phyloP scores from a whole-genome alignment of 2,329 filamentous ascomycete genomes.

The Elsinoe arachidis region DNA sequence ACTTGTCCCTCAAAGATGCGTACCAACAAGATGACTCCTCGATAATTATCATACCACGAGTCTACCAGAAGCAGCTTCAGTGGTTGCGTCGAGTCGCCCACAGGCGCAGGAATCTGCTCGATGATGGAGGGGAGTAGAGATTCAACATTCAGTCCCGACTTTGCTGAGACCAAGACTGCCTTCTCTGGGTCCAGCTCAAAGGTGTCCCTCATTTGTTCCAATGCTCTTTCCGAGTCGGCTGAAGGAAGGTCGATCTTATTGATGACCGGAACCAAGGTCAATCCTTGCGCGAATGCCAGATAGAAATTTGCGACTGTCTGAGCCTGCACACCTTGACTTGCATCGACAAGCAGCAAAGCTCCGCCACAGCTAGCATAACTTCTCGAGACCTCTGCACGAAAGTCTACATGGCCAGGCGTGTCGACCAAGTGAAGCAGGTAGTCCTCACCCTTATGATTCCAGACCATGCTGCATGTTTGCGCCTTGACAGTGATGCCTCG shows the following conservation, averaged over 20 bases:
- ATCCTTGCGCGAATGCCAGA: slow-evolving; percentile 83
- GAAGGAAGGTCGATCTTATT: slow-evolving; percentile 95
- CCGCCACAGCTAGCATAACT: slow-evolving; percentile 96
- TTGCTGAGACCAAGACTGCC: slow-evolving; percentile 76
- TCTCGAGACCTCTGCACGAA: slow-evolving; percentile 87
- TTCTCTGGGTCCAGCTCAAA: slow-evolving; percentile 79
- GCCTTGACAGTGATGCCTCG: slow-evolving; percentile 97
- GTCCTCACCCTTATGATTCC: slow-evolving; percentile 74
- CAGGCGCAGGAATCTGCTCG: slow-evolving; percentile 71
- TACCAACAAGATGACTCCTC: slow-evolving; percentile 84
- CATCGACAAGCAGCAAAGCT: slow-evolving; percentile 85
- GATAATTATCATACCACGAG: slow-evolving; percentile 96
- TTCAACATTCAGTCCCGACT: slow-evolving; percentile 82
- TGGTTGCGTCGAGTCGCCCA: slow-evolving; percentile 63
- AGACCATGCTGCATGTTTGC: slow-evolving; percentile 97
- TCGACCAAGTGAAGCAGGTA: slow-evolving; percentile 94
- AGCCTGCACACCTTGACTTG: slow-evolving; percentile 90
- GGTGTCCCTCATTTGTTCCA: slow-evolving; percentile 74
- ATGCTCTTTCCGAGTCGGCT: slow-evolving; percentile 74
- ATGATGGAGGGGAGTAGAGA: slow-evolving; percentile 78
- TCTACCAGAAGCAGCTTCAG: slow-evolving; percentile 83
- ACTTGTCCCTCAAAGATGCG: slow-evolving; percentile 84
- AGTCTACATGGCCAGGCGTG: slow-evolving; percentile 95
- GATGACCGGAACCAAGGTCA: slow-evolving; percentile 80
- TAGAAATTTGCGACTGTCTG: slow-evolving; percentile 99